Evolutionary conservation across 306 rosid species (phyloP), one percentile per base, ranked within the genome.

Genomic region (Medicago lupulina): DNA sequence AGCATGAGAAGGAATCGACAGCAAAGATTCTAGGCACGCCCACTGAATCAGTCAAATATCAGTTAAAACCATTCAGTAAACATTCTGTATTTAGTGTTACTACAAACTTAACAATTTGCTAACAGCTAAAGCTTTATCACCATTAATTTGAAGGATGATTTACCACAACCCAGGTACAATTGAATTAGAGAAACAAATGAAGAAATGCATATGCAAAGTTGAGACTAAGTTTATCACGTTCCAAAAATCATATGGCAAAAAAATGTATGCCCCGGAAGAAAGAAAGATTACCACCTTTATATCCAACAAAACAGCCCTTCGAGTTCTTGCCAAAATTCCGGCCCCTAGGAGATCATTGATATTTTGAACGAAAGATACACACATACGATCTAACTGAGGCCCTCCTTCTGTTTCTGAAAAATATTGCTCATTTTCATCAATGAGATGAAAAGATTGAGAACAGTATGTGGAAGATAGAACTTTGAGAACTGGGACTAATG

Each of bases 251-350:
- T 62, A 70, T 17, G 62, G 63, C 47, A 66, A 75, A 41, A 13
- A 41, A 4, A 65, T 58, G 66, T 14, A 0, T 49, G 39, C 47
- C 61, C 21, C 28, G 9, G 23, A 40, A 62, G 23, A 40, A 38
- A 73, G 44, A 67, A 63, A 80, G 67, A 64, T 47, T 57, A 50
- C 65, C 71, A 94, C 98, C 97, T 94, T 94, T 83, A 87, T 87
- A 75, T 91, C 89, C 90, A 91, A 80, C 78, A 94, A 85, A 87
- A 94, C 91, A 68, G 98, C 97, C 73, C 93, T 86, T 69, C 98
- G 83, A 62, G 88, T 63, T 80, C 98, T 88, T 11, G 87, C 93
- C 85, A 94, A 87, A 77, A 85, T 80, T 73, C 98, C 95, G 9
- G 82, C 84, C 17, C 83, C 77, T 63, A 91, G 89, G 66, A 94